A percentile compares a stretch with the other conserved stretches of the same genome.
phyloP scores from a whole-genome alignment of 2,329 filamentous ascomycete genomes.

The Decorospora gaudefroyi region DNA sequence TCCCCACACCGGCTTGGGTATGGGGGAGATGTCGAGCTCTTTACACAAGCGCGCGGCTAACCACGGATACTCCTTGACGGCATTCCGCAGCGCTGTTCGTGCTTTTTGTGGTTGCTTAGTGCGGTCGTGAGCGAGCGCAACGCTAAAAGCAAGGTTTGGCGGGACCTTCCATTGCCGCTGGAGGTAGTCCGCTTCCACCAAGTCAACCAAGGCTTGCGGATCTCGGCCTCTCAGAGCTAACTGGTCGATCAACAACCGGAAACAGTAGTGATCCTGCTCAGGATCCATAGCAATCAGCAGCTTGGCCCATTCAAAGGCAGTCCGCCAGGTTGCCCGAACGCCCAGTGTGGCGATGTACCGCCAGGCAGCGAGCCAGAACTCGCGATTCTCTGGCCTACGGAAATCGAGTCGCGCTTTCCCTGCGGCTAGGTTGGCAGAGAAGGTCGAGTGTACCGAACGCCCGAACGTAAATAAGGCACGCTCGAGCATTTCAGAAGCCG shows the following conservation, averaged over 20 bases:
- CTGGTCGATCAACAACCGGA: constrained; percentile 79
- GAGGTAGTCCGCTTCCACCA: constrained; percentile 61
- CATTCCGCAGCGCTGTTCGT: constrained; percentile 65
- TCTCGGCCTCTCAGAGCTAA: constrained; percentile 82
- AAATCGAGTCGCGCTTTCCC: constrained; percentile 85
- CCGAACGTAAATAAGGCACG: constrained; percentile 91
- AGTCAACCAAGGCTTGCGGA: constrained; percentile 72
- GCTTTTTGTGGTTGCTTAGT: constrained; percentile 68
- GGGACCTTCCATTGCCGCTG: constrained; percentile 58
- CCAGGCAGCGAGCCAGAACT: constrained; percentile 89
- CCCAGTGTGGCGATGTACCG: constrained; percentile 84
- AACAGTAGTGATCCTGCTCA: constrained; percentile 76
- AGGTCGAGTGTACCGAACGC: constrained; percentile 82
- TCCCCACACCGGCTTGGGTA: constrained; percentile 84
- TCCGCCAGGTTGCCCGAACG: constrained; percentile 90
- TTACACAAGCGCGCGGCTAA: constrained; percentile 79
- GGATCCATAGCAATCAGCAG: constrained; percentile 76
- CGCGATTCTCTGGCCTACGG: constrained; percentile 79
- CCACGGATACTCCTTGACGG: constrained; percentile 80
- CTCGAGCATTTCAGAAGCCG: constrained; percentile 85
- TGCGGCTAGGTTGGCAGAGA: constrained; percentile 72
- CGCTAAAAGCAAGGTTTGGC: constrained; percentile 74
- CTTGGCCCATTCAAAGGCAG: constrained; percentile 92
- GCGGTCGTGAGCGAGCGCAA: constrained; percentile 75
- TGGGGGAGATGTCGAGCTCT: constrained; percentile 73